A percentile compares a stretch with the other conserved stretches of the same genome.
phyloP scores from a whole-genome alignment of 192 early-diverging fungal species.

The Gigaspora rosea region DNA sequence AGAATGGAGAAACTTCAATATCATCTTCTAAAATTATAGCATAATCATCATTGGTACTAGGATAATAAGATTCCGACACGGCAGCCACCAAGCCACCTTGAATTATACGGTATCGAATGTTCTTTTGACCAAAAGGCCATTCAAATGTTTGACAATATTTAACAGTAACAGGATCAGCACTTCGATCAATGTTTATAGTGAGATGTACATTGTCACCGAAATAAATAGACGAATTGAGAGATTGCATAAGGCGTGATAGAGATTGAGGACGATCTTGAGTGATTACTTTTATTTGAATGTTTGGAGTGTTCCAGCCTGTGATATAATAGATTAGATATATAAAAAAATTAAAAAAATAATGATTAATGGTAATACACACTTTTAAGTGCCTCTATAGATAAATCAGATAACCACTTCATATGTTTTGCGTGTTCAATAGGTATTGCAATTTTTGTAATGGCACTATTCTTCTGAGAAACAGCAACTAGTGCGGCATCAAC shows the following conservation, averaged over 20 bases:
- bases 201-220: conserved; percentile 52
- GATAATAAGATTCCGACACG: conserved; percentile 63
- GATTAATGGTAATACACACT: conserved; percentile 38
- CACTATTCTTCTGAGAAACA: too few relatives aligned
- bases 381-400: conserved; percentile 50
- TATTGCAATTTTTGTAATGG: too few relatives aligned
- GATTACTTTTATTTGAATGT: conserved; percentile 55
- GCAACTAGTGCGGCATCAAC: not conserved
- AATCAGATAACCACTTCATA: conserved; percentile 53
- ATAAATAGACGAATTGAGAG: conserved; percentile 45
- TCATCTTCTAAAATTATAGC: conserved; percentile 24
- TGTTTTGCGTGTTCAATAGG: conserved; percentile 45
- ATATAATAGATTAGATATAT: not conserved
- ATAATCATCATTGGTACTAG: conserved; percentile 56
- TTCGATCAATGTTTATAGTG: conserved; percentile 16
- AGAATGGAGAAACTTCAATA: conserved; percentile 35
- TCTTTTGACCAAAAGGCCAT: conserved; percentile 55
- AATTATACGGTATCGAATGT: conserved; percentile 52
- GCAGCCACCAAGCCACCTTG: conserved; percentile 62
- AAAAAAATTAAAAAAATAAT: not conserved
- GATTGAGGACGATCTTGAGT: conserved; percentile 61
- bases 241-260: conserved; percentile 55
- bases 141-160: conserved; percentile 46
- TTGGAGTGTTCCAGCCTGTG: conserved; percentile 56
- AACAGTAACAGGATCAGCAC: conserved; percentile 53